A percentile compares a stretch with the other conserved stretches of the same genome.
phyloP scores from a whole-genome alignment of 805 yeast species.

The Hanseniaspora osmophila region DNA sequence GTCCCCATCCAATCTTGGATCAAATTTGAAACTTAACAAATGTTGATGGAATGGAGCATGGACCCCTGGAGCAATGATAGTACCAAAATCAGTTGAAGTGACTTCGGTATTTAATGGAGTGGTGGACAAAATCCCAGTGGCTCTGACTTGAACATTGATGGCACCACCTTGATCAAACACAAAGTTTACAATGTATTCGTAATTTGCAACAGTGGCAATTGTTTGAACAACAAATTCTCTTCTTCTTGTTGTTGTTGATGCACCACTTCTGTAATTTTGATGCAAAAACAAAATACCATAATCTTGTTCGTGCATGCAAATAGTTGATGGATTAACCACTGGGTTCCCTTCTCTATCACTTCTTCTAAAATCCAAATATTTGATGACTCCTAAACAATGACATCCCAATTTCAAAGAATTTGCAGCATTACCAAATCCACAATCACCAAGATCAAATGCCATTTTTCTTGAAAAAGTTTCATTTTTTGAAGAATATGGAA shows the following conservation, averaged over 20 bases:
- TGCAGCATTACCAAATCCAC: slow-evolving; percentile 67
- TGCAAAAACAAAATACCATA: slow-evolving; percentile 68
- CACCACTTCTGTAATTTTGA: slow-evolving; percentile 59
- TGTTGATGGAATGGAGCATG: slow-evolving; percentile 81
- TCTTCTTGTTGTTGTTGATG: slow-evolving; percentile 56
- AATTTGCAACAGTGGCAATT: slow-evolving; percentile 73
- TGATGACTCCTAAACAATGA: slow-evolving; percentile 70
- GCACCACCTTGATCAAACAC: slow-evolving; percentile 69
- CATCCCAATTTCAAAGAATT: slow-evolving; percentile 60
- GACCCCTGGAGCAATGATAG: slow-evolving; percentile 64
- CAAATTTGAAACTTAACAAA: slow-evolving; percentile 63
- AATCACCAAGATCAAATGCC: slow-evolving; percentile 77
- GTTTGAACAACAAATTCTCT: slow-evolving; percentile 70
- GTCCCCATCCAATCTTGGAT: slow-evolving; percentile 73
- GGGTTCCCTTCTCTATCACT: slow-evolving; percentile 49
- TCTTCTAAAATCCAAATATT: slow-evolving; percentile 52
- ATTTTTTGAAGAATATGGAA: slow-evolving; percentile 77
- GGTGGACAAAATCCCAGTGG: slow-evolving; percentile 77
- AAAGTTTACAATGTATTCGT: slow-evolving; percentile 62
- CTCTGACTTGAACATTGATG: slow-evolving; percentile 65
- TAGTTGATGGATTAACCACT: slow-evolving; percentile 47
- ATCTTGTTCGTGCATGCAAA: slow-evolving; percentile 73
- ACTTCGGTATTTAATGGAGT: slow-evolving; percentile 60
- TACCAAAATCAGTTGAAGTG: slow-evolving; percentile 51
- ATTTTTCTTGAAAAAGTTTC: slow-evolving; percentile 75